Evolutionary conservation across 1,284 basidiomycete genomes (phyloP).

Genomic region (Ceratorhiza oryzae-sativae): DNA sequence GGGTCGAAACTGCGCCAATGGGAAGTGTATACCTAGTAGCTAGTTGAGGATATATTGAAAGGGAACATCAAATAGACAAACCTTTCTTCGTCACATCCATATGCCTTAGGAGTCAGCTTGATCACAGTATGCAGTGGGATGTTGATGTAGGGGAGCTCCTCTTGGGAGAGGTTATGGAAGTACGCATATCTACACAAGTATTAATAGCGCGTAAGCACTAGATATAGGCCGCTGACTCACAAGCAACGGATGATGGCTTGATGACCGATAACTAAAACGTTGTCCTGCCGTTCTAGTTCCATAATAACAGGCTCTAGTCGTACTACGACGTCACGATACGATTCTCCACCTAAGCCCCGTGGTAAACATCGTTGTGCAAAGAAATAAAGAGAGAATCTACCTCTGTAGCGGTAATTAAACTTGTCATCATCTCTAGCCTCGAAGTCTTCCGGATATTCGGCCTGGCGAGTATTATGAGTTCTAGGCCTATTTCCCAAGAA

Average conservation of each 20-base stretch:
- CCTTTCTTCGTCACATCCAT: slow-evolving; percentile 98
- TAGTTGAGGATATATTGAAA: slow-evolving; percentile 1
- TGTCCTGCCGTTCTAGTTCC: slow-evolving; percentile 97
- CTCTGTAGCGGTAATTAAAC: slow-evolving; percentile 97
- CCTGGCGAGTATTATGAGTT: slow-evolving; percentile 55
- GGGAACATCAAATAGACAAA: slow-evolving; percentile 49
- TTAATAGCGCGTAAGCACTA: too few species aligned
- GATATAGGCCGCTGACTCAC: slow-evolving; percentile 54
- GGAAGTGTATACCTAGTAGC: slow-evolving; percentile 77
- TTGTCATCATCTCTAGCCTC: slow-evolving; percentile 99
- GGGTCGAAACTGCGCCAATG: slow-evolving; percentile 91
- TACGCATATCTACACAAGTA: slow-evolving; percentile 77
- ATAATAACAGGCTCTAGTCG: slow-evolving; percentile 98
- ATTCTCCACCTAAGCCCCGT: slow-evolving; percentile 73
- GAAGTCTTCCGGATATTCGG: slow-evolving; percentile 97
- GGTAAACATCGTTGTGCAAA: neutral
- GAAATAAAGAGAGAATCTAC: slow-evolving; percentile 53
- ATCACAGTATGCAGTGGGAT: slow-evolving; percentile 97
- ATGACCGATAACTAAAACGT: slow-evolving; percentile 96
- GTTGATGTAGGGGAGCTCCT: slow-evolving; percentile 97
- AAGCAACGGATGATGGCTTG: slow-evolving; percentile 93
- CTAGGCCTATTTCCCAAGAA: neutral
- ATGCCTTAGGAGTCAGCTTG: slow-evolving; percentile 97
- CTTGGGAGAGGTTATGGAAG: slow-evolving; percentile 92
- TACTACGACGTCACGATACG: slow-evolving; percentile 94